These are phyloP conservation scores for Dactylonectria macrodidyma DNA, from an alignment of 2,329 filamentous ascomycete species.

Conservation along the genomic window DNA sequence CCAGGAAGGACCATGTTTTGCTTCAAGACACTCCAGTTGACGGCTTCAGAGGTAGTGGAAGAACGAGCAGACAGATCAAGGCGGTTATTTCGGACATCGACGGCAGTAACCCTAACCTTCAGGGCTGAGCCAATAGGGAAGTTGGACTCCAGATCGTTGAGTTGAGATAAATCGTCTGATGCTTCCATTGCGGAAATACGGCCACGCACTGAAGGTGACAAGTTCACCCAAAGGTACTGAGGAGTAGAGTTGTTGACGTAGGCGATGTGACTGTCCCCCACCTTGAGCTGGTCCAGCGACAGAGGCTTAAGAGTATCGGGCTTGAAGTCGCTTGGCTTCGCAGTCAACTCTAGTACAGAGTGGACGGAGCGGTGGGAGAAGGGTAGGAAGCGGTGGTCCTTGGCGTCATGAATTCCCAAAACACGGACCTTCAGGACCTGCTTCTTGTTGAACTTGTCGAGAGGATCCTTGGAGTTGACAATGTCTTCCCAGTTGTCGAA, in stretches of 20 bases:
- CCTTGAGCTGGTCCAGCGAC: slow-evolving; percentile 79
- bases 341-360: slow-evolving; percentile 88
- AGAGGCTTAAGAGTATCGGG: slow-evolving; percentile 64
- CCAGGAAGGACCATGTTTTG: slow-evolving; percentile 86
- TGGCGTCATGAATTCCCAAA: slow-evolving; percentile 89
- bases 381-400: slow-evolving; percentile 91
- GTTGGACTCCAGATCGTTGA: slow-evolving; percentile 82
- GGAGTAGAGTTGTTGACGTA: slow-evolving; percentile 92
- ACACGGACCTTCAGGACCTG: slow-evolving; percentile 82
- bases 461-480: slow-evolving; percentile 82
- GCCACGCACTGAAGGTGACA: slow-evolving; percentile 90
- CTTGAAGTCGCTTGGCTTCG: slow-evolving; percentile 79
- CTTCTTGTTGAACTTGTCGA: slow-evolving; percentile 79
- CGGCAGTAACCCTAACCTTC: slow-evolving; percentile 81
- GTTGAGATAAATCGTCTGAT: slow-evolving; percentile 85
- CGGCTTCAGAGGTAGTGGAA: slow-evolving; percentile 60
- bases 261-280: slow-evolving; percentile 81
- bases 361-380: slow-evolving; percentile 89
- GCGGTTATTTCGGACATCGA: slow-evolving; percentile 80
- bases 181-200: slow-evolving; percentile 87
- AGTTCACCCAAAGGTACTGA: slow-evolving; percentile 89
- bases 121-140: slow-evolving; percentile 94
- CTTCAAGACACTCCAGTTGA: slow-evolving; percentile 81
- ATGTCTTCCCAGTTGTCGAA: slow-evolving; percentile 94
- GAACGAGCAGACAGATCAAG: slow-evolving; percentile 88